Evolutionary conservation across 768 basidiomycete genomes (phyloP).

Genomic region (Suillus discolor): DNA sequence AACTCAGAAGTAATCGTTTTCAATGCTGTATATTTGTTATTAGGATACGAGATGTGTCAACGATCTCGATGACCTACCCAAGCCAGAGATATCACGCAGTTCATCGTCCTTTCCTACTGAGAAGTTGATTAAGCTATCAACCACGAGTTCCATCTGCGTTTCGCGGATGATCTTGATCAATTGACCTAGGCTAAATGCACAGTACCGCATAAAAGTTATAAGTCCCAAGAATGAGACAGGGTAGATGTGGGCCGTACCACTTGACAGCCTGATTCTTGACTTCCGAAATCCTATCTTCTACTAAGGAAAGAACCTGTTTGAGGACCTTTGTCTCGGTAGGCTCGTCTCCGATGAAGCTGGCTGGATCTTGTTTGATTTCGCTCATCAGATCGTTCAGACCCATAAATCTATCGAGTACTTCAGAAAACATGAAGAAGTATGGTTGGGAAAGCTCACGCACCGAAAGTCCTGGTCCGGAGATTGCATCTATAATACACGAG

Average conservation of each 20-base stretch:
- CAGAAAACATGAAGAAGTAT: constrained; percentile 20
- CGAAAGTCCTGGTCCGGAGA: constrained; percentile 90
- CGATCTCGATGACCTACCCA: constrained; percentile 53
- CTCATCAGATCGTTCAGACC: constrained; percentile 92
- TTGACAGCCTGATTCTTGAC: constrained; percentile 98
- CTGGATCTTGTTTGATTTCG: constrained; percentile 80
- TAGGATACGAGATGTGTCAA: neutral
- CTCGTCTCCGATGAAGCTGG: constrained; percentile 83
- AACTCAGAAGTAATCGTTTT: constrained; percentile 95
- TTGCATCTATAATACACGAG: constrained; percentile 63
- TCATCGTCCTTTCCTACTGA: constrained; percentile 90
- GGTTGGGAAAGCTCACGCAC: constrained; percentile 41
- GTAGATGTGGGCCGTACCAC: constrained; percentile 57
- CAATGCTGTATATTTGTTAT: constrained; percentile 55
- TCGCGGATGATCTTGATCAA: constrained; percentile 89
- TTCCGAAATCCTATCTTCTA: constrained; percentile 95
- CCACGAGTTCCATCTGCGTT: constrained; percentile 79
- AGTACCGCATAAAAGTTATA: neutral
- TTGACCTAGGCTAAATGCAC: constrained; percentile 69
- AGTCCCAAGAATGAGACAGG: constrained; percentile 2
- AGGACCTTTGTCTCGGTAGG: constrained; percentile 82
- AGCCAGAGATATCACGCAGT: constrained; percentile 88
- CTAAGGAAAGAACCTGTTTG: constrained; percentile 78
- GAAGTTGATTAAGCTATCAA: constrained; percentile 87
- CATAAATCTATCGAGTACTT: constrained; percentile 75